Base-by-base conservation (phyloP, 2,329 filamentous ascomycete genomes). In the Colletotrichum lupini region DNA sequence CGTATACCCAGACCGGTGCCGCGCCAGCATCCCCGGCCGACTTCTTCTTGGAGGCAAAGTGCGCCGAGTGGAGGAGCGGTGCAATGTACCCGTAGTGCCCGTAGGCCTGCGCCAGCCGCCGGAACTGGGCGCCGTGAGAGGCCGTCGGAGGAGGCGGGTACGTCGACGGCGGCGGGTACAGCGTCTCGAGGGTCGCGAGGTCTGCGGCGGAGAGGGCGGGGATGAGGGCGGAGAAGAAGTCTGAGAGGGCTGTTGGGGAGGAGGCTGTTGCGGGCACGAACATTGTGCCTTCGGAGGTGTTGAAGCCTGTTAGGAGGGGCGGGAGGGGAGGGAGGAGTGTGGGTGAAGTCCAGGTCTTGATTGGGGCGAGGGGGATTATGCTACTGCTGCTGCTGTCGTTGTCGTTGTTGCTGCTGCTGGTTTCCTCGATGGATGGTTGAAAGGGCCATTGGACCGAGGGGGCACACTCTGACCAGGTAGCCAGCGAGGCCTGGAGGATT, bases 391-490 rank as follows among this genome's bases (percentile, higher is more conserved):
- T 56, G 53, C 11, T 30, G 42, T 66, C 32, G 14, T 26, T 19
- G 22, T 26, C 14, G 22, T 9, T 86, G 4, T 79, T 82, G 16
- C 80, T 77, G 1, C 87, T 87, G 16, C 80, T 77, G 1, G 87
- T 87, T 22, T n/a, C 24, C 77, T 93, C 92, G 69, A 94, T 88
- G 46, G 92, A 89, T 8, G 92, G 92, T 77, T 94, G 92, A 82
- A 93, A 94, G 0, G 93, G 85, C 89, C 89, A 91, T 32, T 85
- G 84, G 9, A 90, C 81, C 8, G 81, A 83, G 4, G 78, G 75
- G n/a, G 80, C 79, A 77, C 87, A 86, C 58, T 79, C 79, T 11
- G 80, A 75, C 82, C 85, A 90, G 35, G 90, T 82, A 6, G 68
- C 56, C 59, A 83, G 79, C 7, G 84, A 85, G 12, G 88, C 88